These are phyloP conservation scores for Camellia sinensis DNA, from an alignment of 148 eudicot species.

Conservation along the genomic window DNA sequence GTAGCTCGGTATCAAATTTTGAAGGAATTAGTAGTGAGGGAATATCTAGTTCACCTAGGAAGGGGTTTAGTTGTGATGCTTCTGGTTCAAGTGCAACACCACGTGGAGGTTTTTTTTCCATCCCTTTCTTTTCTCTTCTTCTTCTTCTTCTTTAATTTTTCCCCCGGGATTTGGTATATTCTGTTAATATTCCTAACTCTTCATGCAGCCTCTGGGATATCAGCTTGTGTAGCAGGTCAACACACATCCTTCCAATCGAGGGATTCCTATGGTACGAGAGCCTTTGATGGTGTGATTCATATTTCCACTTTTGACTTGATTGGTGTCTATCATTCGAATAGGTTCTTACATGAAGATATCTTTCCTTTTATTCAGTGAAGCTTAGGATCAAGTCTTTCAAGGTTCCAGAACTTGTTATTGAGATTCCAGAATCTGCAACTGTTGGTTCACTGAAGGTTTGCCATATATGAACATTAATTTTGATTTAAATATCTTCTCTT, in stretches of 20 bases:
- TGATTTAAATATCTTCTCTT: not conserved
- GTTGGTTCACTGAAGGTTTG: conserved; percentile 87
- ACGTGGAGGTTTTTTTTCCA: conserved; percentile 48
- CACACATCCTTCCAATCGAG: conserved; percentile 43
- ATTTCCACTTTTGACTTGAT: conserved; percentile 24
- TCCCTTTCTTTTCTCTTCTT: not conserved
- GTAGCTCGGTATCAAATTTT: conserved; percentile 43
- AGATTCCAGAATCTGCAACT: conserved; percentile 84
- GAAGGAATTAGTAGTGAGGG: conserved; percentile 37
- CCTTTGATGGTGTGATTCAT: conserved; percentile 28
- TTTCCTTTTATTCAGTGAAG: conserved; percentile 67
- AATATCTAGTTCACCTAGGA: conserved; percentile 39
- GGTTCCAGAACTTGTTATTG: conserved; percentile 87
- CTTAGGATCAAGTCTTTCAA: conserved; percentile 88
- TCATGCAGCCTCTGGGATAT: conserved; percentile 48
- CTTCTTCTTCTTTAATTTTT: conserved; percentile 8
- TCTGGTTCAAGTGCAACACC: conserved; percentile 29
- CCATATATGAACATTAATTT: not conserved
- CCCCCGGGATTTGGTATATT: not conserved
- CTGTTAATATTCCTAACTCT: conserved; percentile 16
- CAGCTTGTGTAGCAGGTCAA: conserved; percentile 47
- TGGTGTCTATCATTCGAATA: conserved; percentile 23
- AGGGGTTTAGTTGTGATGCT: conserved; percentile 31
- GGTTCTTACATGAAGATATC: conserved; percentile 36
- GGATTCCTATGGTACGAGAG: conserved; percentile 69